Evolutionary conservation across 345 rosid genomes (phyloP), one percentile per base, ranked within the genome.

Genomic region (Cardamine occulta): DNA sequence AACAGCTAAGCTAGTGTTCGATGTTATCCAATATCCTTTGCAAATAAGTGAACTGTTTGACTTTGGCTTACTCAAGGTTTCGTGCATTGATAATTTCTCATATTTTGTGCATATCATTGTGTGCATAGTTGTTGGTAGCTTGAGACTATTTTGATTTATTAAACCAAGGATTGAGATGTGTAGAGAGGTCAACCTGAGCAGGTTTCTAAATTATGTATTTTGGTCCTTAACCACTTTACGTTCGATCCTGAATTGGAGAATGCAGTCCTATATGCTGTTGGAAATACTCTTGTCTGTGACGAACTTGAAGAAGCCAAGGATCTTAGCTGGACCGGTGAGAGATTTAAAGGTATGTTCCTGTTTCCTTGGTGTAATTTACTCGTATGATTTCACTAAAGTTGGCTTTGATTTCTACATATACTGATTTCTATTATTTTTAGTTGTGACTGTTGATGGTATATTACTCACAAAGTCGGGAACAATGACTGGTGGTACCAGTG

Each of bases 401-500:
- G 62, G 69, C 47, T 56, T 70, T 60, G 68, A 37, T 60, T 56
- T 59, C 29, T 69, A 66, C 48, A 5, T 63, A 74, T 59, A 44
- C 47, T 77, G 24, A 61, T 63, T 61, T 55, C 34, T 72, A 15
- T 79, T 54, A 32, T 70, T 84, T 70, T 74, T 81, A 95, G 99
- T 92, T 87, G 99, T 95, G 58, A 95, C 97, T 68, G 87, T 88
- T 81, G 99, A 95, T 82, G 99, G 99, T 70, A 88, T 86, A 73
- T 79, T 95, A 48, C 97, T 95, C 39, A 85, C 99, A 34, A 95
- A 90, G 85, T 79, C 98, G 74, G 99, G 99, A 68, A 95, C 98
- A 77, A 95, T 95, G 99, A 95, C 98, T 81, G 99, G 99, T 81
- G 99, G 99, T 75, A 92, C 97, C 62, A 92, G 88, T 79, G 96